Percentiles rank a stretch among this genome's conserved stretches.
phyloP scores from a whole-genome alignment of 768 basidiomycete species.

The Cyclocybe cylindracea region DNA sequence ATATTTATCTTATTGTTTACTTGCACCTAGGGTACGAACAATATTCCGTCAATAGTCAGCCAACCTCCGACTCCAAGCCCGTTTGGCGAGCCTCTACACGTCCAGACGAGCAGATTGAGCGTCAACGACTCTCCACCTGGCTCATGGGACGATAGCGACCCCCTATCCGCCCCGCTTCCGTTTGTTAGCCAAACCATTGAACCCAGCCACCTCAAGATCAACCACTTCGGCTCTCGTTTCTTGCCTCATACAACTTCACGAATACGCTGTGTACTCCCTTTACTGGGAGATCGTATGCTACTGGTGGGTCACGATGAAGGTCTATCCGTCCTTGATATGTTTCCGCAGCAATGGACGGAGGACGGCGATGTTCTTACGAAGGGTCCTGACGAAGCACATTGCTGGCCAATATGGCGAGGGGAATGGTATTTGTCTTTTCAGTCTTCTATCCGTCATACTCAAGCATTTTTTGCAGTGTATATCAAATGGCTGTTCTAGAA shows the following conservation, averaged over 20 bases:
- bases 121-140: conserved; percentile 25
- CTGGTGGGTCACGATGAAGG: conserved; percentile 82
- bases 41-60: conserved; percentile 12
- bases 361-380: conserved; percentile 46
- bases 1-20: too few relatives aligned
- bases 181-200: conserved; percentile 50
- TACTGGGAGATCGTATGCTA: conserved; percentile 63
- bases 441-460: not conserved
- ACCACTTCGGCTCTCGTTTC: conserved; percentile 84
- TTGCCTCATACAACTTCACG: conserved; percentile 76
- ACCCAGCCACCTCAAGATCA: conserved; percentile 68
- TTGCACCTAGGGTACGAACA: not conserved
- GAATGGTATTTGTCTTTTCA: conserved; percentile 52
- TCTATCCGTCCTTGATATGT: conserved; percentile 81
- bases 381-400: conserved; percentile 73
- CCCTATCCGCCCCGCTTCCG: conserved; percentile 40
- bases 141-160: conserved; percentile 23
- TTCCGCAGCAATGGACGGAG: conserved; percentile 69
- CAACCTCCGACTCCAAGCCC: conserved; percentile 19
- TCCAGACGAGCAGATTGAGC: conserved; percentile 46
- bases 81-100: conserved; percentile 31
- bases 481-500: conserved; percentile 79
- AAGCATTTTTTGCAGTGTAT: conserved; percentile 49
- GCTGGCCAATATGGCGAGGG: conserved; percentile 70
- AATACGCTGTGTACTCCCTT: conserved; percentile 74